Evolutionary conservation across 306 rosid genomes (phyloP).

Genomic region (Sechiopsis laciniata): DNA sequence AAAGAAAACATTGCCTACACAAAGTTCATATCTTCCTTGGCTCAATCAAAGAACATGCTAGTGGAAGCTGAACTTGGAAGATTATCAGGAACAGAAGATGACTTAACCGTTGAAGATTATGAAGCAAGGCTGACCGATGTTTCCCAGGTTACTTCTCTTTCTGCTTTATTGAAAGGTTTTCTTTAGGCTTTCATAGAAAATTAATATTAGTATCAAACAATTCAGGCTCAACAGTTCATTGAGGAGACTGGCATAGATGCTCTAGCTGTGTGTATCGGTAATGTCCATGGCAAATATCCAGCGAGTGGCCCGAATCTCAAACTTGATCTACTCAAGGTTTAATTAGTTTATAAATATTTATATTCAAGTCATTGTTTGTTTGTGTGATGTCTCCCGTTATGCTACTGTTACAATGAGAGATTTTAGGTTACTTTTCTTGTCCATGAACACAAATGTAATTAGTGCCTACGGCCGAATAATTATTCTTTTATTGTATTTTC

Average conservation of each 20-base stretch:
- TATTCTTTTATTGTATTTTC: background rate
- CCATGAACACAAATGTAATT: background rate
- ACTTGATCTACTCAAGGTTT: slow-evolving; percentile 85
- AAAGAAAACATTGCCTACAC: slow-evolving; percentile 65
- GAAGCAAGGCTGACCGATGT: slow-evolving; percentile 83
- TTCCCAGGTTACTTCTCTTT: slow-evolving; percentile 49
- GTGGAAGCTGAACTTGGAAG: slow-evolving; percentile 97
- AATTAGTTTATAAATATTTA: background rate
- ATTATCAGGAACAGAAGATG: slow-evolving; percentile 95
- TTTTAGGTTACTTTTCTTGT: slow-evolving; percentile 4
- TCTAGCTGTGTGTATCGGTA: slow-evolving; percentile 95
- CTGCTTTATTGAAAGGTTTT: background rate
- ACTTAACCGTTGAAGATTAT: slow-evolving; percentile 79
- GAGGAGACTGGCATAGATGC: slow-evolving; percentile 89
- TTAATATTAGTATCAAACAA: slow-evolving; percentile 25
- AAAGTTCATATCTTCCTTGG: slow-evolving; percentile 59
- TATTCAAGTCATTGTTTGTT: background rate
- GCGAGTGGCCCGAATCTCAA: slow-evolving; percentile 82
- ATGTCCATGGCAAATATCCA: slow-evolving; percentile 91
- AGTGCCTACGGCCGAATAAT: background rate
- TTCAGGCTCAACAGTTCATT: slow-evolving; percentile 85
- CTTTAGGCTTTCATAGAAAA: background rate
- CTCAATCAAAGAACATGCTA: slow-evolving; percentile 66
- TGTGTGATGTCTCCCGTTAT: background rate
- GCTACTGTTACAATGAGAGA: background rate